Evolutionary conservation across 176 grass and related monocot genomes (phyloP), one percentile per base, ranked within the genome.

Genomic region (Hyparrhenia diplandra): DNA sequence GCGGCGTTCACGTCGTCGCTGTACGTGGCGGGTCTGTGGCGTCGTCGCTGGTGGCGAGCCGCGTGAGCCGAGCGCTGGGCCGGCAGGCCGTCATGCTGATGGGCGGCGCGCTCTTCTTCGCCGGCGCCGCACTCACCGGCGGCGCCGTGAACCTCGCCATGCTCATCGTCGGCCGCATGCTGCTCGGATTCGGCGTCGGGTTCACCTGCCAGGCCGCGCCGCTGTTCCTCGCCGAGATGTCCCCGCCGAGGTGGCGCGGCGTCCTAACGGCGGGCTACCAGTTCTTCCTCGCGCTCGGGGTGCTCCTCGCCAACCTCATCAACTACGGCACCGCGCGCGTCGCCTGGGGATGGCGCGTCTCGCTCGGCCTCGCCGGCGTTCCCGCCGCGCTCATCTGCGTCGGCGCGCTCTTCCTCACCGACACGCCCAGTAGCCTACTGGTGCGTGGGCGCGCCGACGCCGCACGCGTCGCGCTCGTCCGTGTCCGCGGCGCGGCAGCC

Each of bases 281-380:
- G 39, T 90, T 95, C 79, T 92, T 95, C 85, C 81, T 92, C 52
- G 39, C 41, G 10, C 30, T 92, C 0, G 87, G 93, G 29, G 27
- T 83, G 0, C 84, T 95, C 64, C 28, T 43, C 11, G 90, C 90
- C 77, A 86, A 79, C 71, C 16, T 95, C 61, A 85, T 80, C 46
- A 95, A 95, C 80, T 95, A 88, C 70, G 74, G 40, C 35, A 75
- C 87, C 4, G 46, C 76, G 29, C 41, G 59, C 61, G 57, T 86
- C 71, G 10, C 65, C 3, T 96, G 90, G 90, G 93, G 90, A 8
- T 90, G 93, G 94, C 94, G 93, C 66, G 76, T 96, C 73, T 92
- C 93, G 17, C 90, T 96, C 17, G 93, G 93, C 37, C 90, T 96
- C 21, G 85, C 90, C 0, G 93, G 85, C 18, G 93, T 62, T 8